Base-by-base conservation (phyloP, 148 eudicot species). In the Heliosperma pusillum region DNA sequence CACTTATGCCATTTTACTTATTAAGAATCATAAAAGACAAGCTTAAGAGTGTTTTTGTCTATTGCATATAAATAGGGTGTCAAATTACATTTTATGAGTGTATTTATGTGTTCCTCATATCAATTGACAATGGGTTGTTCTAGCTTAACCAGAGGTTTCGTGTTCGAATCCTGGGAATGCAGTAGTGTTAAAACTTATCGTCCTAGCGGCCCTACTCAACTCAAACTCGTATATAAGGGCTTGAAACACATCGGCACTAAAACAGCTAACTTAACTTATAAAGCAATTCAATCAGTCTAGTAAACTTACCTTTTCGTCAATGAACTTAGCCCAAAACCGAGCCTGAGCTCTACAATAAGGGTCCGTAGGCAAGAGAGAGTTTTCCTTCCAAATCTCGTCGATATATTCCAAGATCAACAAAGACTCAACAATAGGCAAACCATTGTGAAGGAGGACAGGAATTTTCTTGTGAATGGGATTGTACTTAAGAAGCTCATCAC, bases 271-370 rank as follows among this genome's bases (percentile, higher is more conserved):
- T 57, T 57, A 57, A 57, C 60, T 0, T n/a, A 19, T 20, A 20
- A 20, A 50, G 60, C 5, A 2, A 57, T n/a, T 57, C 4, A 12
- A 56, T 6, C 0, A n/a, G 60, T 56, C 53, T 47, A 47, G 22
- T 59, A 9, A 59, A 20, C 2, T 19, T 69, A 69, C 72, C 59
- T 24, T 69, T 6, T 69, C 72, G 7, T 69, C 72, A 4, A 69
- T 69, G 10, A 69, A 69, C 58, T 47, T 69, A 25, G 72, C 72
- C 72, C 57, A 69, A 47, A 69, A 69, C 4, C 72, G 72, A 69
- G 19, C 53, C 9, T 69, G 58, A 24, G 72, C 72, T 4, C 58
- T 69, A 12, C 15, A 1, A 25, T 47, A 69, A 25, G 72, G 72
- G 21, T 69, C 72, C 7, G 1, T 0, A 13, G 72, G 72, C 58